Evolutionary conservation across 1,284 basidiomycete genomes (phyloP), one percentile per base, ranked within the genome.

Genomic region (Marasmius sp.): DNA sequence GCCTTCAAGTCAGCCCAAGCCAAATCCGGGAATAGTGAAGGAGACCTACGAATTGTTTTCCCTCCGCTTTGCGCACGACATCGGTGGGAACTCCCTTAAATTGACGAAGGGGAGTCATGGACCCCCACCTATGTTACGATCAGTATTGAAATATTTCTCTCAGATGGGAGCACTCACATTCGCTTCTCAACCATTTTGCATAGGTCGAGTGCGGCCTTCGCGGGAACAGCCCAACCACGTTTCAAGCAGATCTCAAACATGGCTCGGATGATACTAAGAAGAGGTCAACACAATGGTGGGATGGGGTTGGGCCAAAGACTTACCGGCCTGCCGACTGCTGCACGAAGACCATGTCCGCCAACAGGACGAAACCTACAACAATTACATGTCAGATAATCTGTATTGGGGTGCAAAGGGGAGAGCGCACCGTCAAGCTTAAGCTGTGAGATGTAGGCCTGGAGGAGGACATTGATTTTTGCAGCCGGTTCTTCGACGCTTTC

Each of bases 221-320:
- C 94, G 0, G 97, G 93, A 6, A 93, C 82, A 0, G 97, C 95
- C 94, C 97, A 99, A n/a, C 97, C 97, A 61, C 96, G 89, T 79
- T 97, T 98, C 64, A 98, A 80, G 73, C 97, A 99, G 59, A 99
- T 99, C 78, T 99, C 97, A 68, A 97, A 99, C 73, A 99, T 93
- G 14, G 97, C 97, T 18, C 96, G 93, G 45, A 99, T 80, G 70
- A 99, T 98, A 73, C 93, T 93, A 60, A 64, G 68, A 65, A 57
- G 41, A 54, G 27, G 54, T 58, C 52, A 59, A 41, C 58, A 45
- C 45, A 34, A 54, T 58, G 14, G 20, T 7, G n/a, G 39, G 18
- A 37, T 18, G 53, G 52, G 18, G 34, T 11, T 10, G 57, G 41
- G 8, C 22, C 0, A 58, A n/a, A 39, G 6, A 75, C 82, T 62